These are phyloP conservation scores for Saccharomycopsis capsularis DNA, from an alignment of 805 yeast species.

Conservation along the genomic window DNA sequence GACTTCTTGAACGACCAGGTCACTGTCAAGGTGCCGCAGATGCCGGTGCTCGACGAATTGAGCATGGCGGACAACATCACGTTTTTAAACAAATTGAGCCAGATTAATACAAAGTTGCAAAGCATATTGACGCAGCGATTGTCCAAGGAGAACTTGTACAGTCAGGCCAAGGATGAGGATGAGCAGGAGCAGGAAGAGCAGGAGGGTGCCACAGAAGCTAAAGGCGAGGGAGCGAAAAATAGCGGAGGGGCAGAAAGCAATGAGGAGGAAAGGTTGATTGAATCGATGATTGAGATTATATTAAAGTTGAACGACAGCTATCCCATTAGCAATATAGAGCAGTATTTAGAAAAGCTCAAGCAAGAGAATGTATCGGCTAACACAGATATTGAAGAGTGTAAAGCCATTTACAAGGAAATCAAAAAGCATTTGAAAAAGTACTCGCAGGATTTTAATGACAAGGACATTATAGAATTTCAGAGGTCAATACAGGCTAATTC, in stretches of 20 bases:
- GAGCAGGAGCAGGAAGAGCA: background rate
- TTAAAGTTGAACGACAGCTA: conserved; percentile 16
- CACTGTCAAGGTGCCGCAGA: conserved; percentile 10
- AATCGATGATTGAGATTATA: conserved; percentile 8
- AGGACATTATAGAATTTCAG: conserved; percentile 12
- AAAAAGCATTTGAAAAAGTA: conserved; percentile 14
- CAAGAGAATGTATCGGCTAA: background rate
- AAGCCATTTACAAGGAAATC: conserved; percentile 9
- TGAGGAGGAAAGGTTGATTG: conserved; percentile 1
- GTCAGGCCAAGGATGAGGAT: background rate
- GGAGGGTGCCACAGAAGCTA: background rate
- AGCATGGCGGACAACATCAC: conserved; percentile 12
- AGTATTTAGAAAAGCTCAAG: conserved; percentile 12
- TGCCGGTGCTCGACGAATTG: conserved; percentile 11
- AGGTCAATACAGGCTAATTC: background rate
- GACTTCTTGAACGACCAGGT: conserved; percentile 15
- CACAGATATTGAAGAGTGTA: conserved; percentile 11
- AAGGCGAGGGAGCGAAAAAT: background rate
- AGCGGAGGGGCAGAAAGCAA: background rate
- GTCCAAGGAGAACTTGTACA: background rate
- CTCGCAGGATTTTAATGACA: conserved; percentile 15
- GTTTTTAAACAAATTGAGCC: conserved; percentile 6
- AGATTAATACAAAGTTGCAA: conserved; percentile 2
- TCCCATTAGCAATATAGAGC: conserved; percentile 16
- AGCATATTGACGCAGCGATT: conserved; percentile 1